These are phyloP conservation scores for Anthostomella pinea DNA, from an alignment of 2,329 filamentous ascomycete genomes.

Conservation along the genomic window DNA sequence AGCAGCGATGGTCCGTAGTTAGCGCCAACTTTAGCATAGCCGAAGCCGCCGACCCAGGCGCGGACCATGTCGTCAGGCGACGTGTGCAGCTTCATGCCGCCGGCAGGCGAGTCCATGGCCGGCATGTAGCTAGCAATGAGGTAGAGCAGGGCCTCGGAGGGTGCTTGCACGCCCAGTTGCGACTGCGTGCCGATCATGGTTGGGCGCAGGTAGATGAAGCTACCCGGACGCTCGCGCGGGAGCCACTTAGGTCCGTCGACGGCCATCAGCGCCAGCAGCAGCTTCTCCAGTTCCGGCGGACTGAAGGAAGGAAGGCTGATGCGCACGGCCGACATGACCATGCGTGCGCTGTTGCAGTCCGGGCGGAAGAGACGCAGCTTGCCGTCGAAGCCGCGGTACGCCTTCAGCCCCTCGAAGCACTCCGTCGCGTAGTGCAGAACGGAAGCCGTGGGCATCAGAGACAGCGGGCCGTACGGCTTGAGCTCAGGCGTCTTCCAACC, in stretches of 20 bases:
- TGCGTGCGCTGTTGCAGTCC: slow-evolving; percentile 58
- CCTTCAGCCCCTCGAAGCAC: slow-evolving; percentile 71
- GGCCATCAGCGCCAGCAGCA: slow-evolving; percentile 64
- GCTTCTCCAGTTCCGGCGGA: slow-evolving; percentile 58
- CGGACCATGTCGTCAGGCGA: slow-evolving; percentile 79
- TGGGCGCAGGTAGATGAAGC: slow-evolving; percentile 81
- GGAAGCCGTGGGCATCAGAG: slow-evolving; percentile 65
- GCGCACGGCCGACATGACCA: slow-evolving; percentile 45
- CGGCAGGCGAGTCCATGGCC: slow-evolving; percentile 46
- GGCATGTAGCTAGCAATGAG: slow-evolving; percentile 69
- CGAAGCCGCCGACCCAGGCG: slow-evolving; percentile 91
- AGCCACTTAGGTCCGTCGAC: slow-evolving; percentile 78
- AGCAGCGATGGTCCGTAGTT: slow-evolving; percentile 87
- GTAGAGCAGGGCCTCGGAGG: slow-evolving; percentile 83
- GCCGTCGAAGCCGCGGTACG: slow-evolving; percentile 68
- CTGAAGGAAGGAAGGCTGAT: slow-evolving; percentile 66
- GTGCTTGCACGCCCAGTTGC: slow-evolving; percentile 76
- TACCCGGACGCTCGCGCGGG: slow-evolving; percentile 63
- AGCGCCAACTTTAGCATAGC: slow-evolving; percentile 86
- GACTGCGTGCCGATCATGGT: slow-evolving; percentile 81
- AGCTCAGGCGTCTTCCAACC: slow-evolving; percentile 67
- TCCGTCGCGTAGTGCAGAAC: slow-evolving; percentile 74
- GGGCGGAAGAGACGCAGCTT: slow-evolving; percentile 66
- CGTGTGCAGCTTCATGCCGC: slow-evolving; percentile 72
- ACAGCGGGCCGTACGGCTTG: slow-evolving; percentile 63